Evolutionary conservation across 2,329 filamentous ascomycete species (phyloP).

Genomic region (Colletotrichum sp.): DNA sequence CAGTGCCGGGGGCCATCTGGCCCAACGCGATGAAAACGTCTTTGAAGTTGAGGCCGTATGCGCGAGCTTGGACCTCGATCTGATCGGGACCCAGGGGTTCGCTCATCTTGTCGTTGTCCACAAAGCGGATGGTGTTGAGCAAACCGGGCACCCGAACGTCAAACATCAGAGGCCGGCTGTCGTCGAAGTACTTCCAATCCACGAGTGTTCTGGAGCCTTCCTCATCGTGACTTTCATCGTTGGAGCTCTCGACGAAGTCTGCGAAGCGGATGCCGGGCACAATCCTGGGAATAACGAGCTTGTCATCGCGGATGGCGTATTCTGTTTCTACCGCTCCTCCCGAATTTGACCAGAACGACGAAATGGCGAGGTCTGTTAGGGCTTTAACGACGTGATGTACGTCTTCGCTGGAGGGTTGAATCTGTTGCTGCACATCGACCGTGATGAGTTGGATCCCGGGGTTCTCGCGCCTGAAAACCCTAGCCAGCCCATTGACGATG

Average conservation of each 20-base stretch:
- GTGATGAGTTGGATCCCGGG: conserved; percentile 22
- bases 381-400: neutral
- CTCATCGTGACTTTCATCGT: neutral
- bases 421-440: conserved; percentile 16
- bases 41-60: conserved; percentile 26
- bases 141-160: conserved; percentile 21
- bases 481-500: conserved; percentile 23
- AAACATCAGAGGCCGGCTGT: conserved; percentile 10
- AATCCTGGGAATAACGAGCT: neutral
- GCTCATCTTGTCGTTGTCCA: neutral
- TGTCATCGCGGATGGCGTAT: neutral
- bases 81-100: conserved; percentile 19
- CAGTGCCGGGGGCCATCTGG: conserved; percentile 24
- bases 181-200: neutral
- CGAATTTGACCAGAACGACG: neutral
- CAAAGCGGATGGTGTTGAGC: conserved; percentile 12
- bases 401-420: neutral
- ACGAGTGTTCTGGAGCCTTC: neutral
- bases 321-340: neutral
- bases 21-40: conserved; percentile 30
- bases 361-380: neutral
- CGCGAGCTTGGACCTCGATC: conserved; percentile 25
- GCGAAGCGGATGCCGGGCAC: neutral
- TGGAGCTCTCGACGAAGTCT: neutral
- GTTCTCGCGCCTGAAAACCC: conserved; percentile 26